phyloP scores from a whole-genome alignment of 345 rosid genomes.

The Physaria fendleri region DNA sequence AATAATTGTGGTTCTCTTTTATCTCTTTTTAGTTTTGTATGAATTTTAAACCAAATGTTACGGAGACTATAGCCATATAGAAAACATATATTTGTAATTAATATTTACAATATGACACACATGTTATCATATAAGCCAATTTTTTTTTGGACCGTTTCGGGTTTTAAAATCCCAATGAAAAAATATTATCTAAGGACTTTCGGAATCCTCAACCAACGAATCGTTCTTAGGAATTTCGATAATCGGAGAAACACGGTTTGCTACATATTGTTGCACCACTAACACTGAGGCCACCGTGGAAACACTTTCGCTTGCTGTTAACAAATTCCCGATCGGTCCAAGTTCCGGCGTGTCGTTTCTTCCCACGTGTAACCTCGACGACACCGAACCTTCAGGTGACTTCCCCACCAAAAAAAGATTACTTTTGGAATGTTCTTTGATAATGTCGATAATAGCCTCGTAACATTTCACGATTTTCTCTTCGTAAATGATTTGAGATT shows the following conservation, averaged over 20 bases:
- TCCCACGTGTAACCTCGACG: conserved; percentile 24
- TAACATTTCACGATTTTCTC: conserved; percentile 33
- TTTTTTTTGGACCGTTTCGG: not conserved
- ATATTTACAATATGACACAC: conserved; percentile 3
- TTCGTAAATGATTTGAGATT: conserved; percentile 32
- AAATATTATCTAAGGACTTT: conserved; percentile 3
- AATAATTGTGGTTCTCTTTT: not conserved
- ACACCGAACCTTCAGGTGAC: conserved; percentile 39
- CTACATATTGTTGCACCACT: conserved; percentile 43
- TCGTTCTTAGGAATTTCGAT: not conserved
- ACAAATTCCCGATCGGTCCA: conserved; percentile 28
- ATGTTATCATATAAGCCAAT: not conserved
- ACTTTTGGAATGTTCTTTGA: conserved; percentile 29
- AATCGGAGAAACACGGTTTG: not conserved
- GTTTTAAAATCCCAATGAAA: not conserved
- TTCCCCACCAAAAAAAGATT: conserved; percentile 54
- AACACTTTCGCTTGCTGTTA: conserved; percentile 38
- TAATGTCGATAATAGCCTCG: conserved; percentile 33
- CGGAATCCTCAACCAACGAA: conserved; percentile 1
- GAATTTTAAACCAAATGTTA: not conserved
- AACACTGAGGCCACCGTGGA: conserved; percentile 44
- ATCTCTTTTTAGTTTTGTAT: not conserved
- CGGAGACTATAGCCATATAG: not conserved
- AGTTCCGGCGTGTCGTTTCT: conserved; percentile 29
- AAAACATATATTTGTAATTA: not conserved